Evolutionary conservation across 2,329 filamentous ascomycete species (phyloP), one percentile per base, ranked within the genome.

Genomic region (Alternaria rosae): DNA sequence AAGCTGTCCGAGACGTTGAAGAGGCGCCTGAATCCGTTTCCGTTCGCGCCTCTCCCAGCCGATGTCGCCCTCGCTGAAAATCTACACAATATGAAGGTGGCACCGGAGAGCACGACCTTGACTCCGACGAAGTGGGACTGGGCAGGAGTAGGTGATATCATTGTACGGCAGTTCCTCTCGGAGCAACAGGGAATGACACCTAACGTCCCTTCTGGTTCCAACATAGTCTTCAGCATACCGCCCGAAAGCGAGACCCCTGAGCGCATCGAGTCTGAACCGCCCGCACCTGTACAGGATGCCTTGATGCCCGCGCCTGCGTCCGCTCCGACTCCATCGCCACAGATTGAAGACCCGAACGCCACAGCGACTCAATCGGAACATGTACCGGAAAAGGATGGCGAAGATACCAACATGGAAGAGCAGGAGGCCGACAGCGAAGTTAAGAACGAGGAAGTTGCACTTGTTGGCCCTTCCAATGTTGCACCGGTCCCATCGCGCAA

Each of bases 1-100:
- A 81, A 82, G 48, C 78, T 89, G 12, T 82, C 85, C 12, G 81
- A 80, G 45, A 79, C 83, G 26, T 74, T 89, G n/a, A 85, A 82
- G 69, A 82, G 81, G 48, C 84, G 84, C 43, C 79, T 86, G 41
- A 85, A 88, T 71, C 83, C 85, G 1, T 89, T 86, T 45, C 79
- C 76, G 3, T 79, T 79, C 54, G 75, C 76, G 6, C 77, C 77
- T 1, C 67, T 80, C 23, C 77, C 78, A 25, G 76, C 76, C 13
- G 73, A 79, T 20, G 73, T 78, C n/a, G 67, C 71, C 12, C 62
- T 64, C n/a, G 61, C 63, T 11, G 52, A 70, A 70, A 57, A 47
- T 5, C 62, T 65, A 7, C 60, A 59, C 23, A 59, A 54, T 20
- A 25, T 67, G 32, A 57, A 58, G 4, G 74, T 69, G 47, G 72